phyloP scores from a whole-genome alignment of 2,329 filamentous ascomycete species.

The Verruconis gallopava region DNA sequence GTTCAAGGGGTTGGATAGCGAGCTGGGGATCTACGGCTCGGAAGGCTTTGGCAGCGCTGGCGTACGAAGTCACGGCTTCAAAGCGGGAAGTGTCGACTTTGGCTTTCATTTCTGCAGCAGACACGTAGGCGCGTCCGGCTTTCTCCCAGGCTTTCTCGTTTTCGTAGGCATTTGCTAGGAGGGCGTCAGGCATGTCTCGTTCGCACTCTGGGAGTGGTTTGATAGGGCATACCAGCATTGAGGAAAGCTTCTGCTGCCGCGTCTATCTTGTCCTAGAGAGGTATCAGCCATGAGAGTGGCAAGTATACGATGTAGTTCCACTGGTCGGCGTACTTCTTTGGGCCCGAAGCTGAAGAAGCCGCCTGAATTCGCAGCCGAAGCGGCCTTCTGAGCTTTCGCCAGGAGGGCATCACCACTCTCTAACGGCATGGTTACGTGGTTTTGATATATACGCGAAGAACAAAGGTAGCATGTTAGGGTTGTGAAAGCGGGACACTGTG shows the following conservation, averaged over 20 bases:
- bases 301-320: no score
- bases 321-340: background rate
- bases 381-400: background rate
- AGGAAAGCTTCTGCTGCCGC: background rate
- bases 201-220: no score
- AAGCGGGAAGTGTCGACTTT: background rate
- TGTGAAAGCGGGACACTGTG: no score
- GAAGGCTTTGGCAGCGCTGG: background rate
- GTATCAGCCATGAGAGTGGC: background rate
- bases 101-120: background rate
- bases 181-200: no score
- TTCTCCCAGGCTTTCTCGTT: background rate
- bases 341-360: background rate
- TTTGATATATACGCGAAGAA: no score
- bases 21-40: background rate
- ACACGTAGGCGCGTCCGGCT: background rate
- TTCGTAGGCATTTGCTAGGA: background rate
- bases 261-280: background rate
- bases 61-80: background rate
- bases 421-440: background rate
- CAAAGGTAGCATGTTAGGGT: no score
- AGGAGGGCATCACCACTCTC: background rate
- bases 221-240: background rate
- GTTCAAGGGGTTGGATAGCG: background rate
- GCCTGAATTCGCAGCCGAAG: background rate